phyloP scores from a whole-genome alignment of 2,329 filamentous ascomycete genomes.

The Diaporthe sp. region DNA sequence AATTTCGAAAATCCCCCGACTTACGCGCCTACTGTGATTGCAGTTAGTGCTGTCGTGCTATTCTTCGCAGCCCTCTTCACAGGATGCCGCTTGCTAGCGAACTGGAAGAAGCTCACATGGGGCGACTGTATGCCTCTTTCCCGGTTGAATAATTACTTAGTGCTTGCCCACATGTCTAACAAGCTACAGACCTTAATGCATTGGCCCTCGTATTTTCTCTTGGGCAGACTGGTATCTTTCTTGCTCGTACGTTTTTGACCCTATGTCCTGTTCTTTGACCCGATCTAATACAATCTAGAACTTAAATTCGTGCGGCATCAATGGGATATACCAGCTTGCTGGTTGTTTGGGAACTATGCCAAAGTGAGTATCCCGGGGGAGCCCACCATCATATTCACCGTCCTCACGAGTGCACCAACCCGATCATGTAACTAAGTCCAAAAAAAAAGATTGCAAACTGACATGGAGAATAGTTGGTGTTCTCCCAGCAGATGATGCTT shows the following conservation, averaged over 20 bases:
- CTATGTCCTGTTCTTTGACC: no score
- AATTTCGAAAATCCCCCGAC: slow-evolving; percentile 28
- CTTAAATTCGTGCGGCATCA: slow-evolving; percentile 38
- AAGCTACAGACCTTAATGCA: neutral
- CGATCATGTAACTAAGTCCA: no score
- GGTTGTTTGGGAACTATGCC: slow-evolving; percentile 36
- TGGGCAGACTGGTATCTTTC: neutral
- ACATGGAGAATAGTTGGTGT: slow-evolving; percentile 24
- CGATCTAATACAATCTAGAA: no score
- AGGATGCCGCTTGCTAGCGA: slow-evolving; percentile 8
- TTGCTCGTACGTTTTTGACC: slow-evolving; percentile 3
- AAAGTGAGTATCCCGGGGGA: slow-evolving; percentile 32
- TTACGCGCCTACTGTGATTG: slow-evolving; percentile 3
- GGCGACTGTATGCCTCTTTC: neutral
- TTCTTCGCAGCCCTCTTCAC: neutral
- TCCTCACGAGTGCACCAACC: no score
- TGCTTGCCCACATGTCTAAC: neutral
- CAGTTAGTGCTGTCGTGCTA: slow-evolving; percentile 10
- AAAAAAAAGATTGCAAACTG: no score
- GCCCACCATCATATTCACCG: neutral
- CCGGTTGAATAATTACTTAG: no score
- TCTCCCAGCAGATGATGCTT: slow-evolving; percentile 31
- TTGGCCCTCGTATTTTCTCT: slow-evolving; percentile 14
- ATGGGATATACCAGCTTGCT: slow-evolving; percentile 41
- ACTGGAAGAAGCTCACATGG: slow-evolving; percentile 26